Conservation (phyloP, 129 eudicot species). For the Chrysanthemum seticuspe region DNA sequence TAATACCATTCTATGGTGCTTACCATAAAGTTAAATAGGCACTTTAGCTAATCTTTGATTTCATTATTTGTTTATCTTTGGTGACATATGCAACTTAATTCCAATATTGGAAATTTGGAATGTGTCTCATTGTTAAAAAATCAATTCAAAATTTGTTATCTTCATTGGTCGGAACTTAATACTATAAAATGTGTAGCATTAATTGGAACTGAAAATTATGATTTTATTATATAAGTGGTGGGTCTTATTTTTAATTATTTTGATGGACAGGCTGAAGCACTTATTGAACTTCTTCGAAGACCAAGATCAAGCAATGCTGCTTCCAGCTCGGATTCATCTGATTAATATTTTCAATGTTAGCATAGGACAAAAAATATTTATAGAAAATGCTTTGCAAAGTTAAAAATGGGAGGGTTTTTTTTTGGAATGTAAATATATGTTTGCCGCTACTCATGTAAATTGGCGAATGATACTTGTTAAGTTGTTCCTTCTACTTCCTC, state of each 20-base stretch:
- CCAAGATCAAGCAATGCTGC: conserved; percentile 77
- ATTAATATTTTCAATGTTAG: conserved; percentile 23
- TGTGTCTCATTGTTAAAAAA: neutral
- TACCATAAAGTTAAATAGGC: neutral
- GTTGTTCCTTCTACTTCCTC: neutral
- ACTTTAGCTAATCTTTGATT: conserved; percentile 5
- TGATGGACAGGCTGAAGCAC: conserved; percentile 64
- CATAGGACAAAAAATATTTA: conserved; percentile 17
- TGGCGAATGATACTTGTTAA: conserved; percentile 20
- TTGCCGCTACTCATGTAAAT: conserved; percentile 19
- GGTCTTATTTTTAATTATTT: conserved; percentile 27
- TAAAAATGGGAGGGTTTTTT: conserved; percentile 4
- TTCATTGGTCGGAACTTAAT: neutral
- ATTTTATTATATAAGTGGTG: conserved; percentile 20
- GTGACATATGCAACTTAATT: conserved; percentile 20
- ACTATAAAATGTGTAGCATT: neutral
- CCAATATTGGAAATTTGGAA: conserved; percentile 17
- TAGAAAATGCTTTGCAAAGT: conserved; percentile 4
- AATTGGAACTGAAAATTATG: neutral
- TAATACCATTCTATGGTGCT: conserved; percentile 10
- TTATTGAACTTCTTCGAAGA: conserved; percentile 78
- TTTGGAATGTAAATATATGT: conserved; percentile 26
- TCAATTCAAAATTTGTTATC: neutral
- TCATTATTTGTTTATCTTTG: conserved; percentile 4
- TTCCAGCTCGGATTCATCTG: conserved; percentile 48